Conservation (phyloP, 192 early-diverging fungal species). For the Coemansia sp. region DNA sequence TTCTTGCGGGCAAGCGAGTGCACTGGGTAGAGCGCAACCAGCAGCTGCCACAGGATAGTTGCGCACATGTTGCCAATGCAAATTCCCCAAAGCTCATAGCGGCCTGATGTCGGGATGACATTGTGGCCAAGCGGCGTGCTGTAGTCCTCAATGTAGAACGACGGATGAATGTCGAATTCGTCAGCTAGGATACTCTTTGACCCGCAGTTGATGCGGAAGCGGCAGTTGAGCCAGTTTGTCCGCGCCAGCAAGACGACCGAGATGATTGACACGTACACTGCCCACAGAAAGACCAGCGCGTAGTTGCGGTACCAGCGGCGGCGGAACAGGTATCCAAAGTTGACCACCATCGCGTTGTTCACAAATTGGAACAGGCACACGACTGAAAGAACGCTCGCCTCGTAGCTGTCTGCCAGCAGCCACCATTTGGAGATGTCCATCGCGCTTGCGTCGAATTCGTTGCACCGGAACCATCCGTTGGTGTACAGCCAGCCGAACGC, state of each 20-base stretch:
- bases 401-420: conserved; percentile 80
- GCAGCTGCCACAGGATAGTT: conserved; percentile 47
- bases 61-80: conserved; percentile 43
- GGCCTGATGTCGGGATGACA: conserved; percentile 62
- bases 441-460: conserved; percentile 71
- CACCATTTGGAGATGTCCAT: conserved; percentile 75
- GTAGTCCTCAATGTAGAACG: conserved; percentile 55
- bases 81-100: conserved; percentile 61
- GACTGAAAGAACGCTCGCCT: conserved; percentile 64
- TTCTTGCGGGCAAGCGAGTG: conserved; percentile 45
- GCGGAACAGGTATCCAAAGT: conserved; percentile 70
- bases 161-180: conserved; percentile 40
- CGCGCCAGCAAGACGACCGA: conserved; percentile 60
- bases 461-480: conserved; percentile 74
- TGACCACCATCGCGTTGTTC: conserved; percentile 67
- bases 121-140: conserved; percentile 72
- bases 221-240: conserved; percentile 68
- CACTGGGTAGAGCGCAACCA: conserved; percentile 54
- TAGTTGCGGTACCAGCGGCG: conserved; percentile 66
- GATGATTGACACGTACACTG: conserved; percentile 55
- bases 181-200: conserved; percentile 35
- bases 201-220: conserved; percentile 76
- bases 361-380: conserved; percentile 73
- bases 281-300: conserved; percentile 57
- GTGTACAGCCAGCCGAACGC: conserved; percentile 62